Percentiles rank a stretch among this genome's conserved stretches.
These are phyloP conservation scores for Elsinoe necatrix DNA, from an alignment of 2,329 filamentous ascomycete genomes.

Conservation along the genomic window DNA sequence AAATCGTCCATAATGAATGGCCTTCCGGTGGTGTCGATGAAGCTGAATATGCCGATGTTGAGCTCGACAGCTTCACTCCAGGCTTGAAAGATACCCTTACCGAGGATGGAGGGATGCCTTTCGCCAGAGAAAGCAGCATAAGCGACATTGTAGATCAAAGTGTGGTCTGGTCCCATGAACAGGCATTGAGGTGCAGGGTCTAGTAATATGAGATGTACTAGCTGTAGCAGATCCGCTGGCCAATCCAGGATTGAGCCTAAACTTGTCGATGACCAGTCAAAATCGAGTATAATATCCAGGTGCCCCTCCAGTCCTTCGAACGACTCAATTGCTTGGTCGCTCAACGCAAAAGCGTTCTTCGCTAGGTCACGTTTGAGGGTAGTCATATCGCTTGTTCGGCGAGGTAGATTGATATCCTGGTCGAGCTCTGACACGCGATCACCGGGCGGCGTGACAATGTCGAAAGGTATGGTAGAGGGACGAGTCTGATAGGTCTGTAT, in stretches of 20 bases:
- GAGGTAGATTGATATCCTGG: background rate
- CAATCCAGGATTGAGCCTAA: constrained; percentile 15
- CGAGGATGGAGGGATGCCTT: constrained; percentile 15
- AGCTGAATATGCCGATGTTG: constrained; percentile 11
- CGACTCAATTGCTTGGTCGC: background rate
- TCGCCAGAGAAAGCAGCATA: constrained; percentile 15
- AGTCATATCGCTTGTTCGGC: background rate
- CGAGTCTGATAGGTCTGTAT: background rate
- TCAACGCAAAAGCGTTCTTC: background rate
- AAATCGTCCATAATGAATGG: constrained; percentile 15
- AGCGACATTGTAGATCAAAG: constrained; percentile 17
- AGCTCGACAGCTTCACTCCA: constrained; percentile 13
- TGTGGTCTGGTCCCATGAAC: constrained; percentile 15
- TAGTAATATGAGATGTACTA: constrained; percentile 17
- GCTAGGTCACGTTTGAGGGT: background rate
- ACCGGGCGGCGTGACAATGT: constrained; percentile 2
- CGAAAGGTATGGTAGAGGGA: constrained; percentile 1
- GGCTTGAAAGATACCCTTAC: constrained; percentile 1
- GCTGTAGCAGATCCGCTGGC: constrained; percentile 17
- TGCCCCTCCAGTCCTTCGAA: background rate
- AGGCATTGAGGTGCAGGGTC: constrained; percentile 18
- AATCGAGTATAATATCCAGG: background rate
- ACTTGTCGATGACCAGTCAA: constrained; percentile 18
- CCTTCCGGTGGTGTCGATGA: constrained; percentile 9
- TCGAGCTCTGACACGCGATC: background rate